Conservation (phyloP, 805 yeast genomes). For the Zygoascus tannicola region DNA sequence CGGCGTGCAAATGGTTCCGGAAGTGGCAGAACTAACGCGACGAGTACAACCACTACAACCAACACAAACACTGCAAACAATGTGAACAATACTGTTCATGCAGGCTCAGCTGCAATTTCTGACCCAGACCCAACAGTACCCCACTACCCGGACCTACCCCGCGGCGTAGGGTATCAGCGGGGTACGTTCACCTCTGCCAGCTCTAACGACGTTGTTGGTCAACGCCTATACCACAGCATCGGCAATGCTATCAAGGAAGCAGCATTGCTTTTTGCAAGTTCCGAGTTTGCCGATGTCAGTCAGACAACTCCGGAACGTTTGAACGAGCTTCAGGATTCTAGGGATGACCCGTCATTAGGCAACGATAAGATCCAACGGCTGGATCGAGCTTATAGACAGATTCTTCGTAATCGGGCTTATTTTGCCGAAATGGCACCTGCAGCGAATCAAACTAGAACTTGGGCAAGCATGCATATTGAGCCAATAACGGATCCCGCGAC, state of each 20-base stretch:
- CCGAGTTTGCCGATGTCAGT: background rate
- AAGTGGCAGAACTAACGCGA: too few relatives aligned
- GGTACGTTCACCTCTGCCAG: background rate
- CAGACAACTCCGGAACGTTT: background rate
- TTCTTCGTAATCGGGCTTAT: background rate
- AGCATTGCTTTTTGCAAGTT: background rate
- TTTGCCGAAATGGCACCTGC: background rate
- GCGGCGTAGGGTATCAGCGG: slow-evolving; percentile 2
- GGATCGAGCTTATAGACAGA: slow-evolving; percentile 1
- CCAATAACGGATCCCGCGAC: background rate
- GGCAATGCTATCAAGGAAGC: background rate
- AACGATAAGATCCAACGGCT: background rate
- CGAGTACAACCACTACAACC: too few relatives aligned
- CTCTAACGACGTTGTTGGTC: background rate
- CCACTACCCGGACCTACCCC: too few relatives aligned
- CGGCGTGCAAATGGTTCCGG: too few relatives aligned
- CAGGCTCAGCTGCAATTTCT: too few relatives aligned
- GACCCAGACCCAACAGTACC: too few relatives aligned
- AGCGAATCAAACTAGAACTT: background rate
- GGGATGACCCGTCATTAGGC: background rate
- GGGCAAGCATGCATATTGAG: background rate
- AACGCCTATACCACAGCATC: background rate
- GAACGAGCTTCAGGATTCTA: background rate
- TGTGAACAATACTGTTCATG: too few relatives aligned
- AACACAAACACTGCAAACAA: too few relatives aligned